Base-by-base conservation (phyloP, 2,329 filamentous ascomycete genomes). In the Paramyrothecium roridum region DNA sequence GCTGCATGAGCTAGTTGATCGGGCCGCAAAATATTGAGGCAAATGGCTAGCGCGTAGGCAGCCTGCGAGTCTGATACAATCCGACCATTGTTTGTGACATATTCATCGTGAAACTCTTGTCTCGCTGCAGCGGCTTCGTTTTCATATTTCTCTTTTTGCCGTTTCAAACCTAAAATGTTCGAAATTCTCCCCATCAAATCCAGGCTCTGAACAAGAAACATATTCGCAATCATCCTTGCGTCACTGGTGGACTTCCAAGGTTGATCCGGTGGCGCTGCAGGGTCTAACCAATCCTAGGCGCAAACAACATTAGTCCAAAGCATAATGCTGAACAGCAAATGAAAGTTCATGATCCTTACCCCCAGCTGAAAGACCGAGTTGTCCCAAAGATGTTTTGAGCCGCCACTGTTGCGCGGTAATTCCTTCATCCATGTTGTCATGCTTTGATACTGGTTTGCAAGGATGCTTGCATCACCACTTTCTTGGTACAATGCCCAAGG, bases 201-300 rank as follows among this genome's bases (percentile, higher is more conserved):
- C 0, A 73, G 75, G 21, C 77, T 71, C 50, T 71, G 70, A 2
- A 76, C 68, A 8, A 78, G 68, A 59, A 76, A 78, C 8, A 74
- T 73, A 56, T 79, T 73, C 1, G 75, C 72, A 2, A 78, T 73
- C 3, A 74, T 68, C 23, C 65, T 63, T 1, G 66, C 61, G 48
- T 70, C 63, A 1, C 75, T 78, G 1, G 67, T 71, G 2, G 71
- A 73, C 8, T 56, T 57, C 3, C 65, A 70, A 1, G 76, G 68
- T 4, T 69, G 57, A 8, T 72, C 64, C 1, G 70, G 63, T 1
- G 76, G 75, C 3, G 76, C 67, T 22, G 67, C 64, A 0, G 76
- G 76, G 56, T 77, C 76, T 1, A 78, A 66, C 76, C 76, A 78
- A 60, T 78, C 76, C 7, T 73, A 43, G n/a, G 26, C 26, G 26